These are phyloP conservation scores for Cryptosporidium tyzzeri DNA, from an alignment of 169 alveolate genomes.

Conservation along the genomic window DNA sequence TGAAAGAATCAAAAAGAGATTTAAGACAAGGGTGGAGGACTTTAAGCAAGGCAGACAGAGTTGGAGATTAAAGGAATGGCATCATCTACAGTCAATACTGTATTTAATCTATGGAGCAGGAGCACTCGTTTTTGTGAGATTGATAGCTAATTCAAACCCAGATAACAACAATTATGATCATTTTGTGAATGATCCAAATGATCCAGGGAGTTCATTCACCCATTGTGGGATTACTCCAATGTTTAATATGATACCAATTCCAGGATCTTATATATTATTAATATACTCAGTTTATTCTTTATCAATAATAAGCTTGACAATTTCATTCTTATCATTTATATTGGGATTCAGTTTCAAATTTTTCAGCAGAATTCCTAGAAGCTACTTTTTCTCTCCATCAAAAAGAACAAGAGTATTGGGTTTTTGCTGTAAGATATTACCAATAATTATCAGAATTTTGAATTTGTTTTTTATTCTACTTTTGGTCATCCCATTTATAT, in stretches of 20 bases:
- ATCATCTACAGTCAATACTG: constrained; percentile 34
- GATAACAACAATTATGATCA: constrained; percentile 59
- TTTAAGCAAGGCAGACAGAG: constrained; percentile 73
- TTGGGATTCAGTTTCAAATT: constrained; percentile 53
- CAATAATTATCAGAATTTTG: constrained; percentile 23
- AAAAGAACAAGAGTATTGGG: constrained; percentile 67
- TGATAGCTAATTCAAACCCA: constrained; percentile 61
- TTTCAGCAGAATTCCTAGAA: constrained; percentile 69
- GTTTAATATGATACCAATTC: constrained; percentile 64
- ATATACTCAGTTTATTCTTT: constrained; percentile 37
- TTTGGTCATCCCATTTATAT: constrained; percentile 41
- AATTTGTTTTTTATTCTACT: constrained; percentile 39
- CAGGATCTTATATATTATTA: constrained; percentile 57
- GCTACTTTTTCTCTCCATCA: constrained; percentile 67
- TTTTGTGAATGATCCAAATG: constrained; percentile 64
- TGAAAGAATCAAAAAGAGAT: constrained; percentile 6
- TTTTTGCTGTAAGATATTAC: constrained; percentile 57
- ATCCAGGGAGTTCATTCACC: constrained; percentile 14
- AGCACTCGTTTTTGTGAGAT: constrained; percentile 53
- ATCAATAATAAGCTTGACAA: constrained; percentile 42
- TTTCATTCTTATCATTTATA: constrained; percentile 29
- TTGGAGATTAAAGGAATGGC: constrained; percentile 75
- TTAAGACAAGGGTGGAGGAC: constrained; percentile 37
- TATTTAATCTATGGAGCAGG: constrained; percentile 41
- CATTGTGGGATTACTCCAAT: constrained; percentile 72